These are phyloP conservation scores for Trichocladium antarcticum DNA, from an alignment of 495 filamentous ascomycete species.

Conservation along the genomic window DNA sequence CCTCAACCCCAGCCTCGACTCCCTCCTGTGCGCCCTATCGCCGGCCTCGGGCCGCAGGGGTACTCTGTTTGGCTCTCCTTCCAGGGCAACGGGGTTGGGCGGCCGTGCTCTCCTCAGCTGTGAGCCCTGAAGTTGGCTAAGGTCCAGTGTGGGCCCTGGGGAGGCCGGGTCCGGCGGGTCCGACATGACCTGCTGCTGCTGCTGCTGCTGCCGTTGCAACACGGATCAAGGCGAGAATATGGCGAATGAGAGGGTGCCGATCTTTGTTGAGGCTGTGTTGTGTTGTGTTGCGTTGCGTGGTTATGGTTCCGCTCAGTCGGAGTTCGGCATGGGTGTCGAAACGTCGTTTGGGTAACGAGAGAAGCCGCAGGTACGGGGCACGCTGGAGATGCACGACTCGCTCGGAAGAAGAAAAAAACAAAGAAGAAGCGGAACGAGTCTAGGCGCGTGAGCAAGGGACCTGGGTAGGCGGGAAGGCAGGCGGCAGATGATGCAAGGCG, in stretches of 20 bases:
- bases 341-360: background rate
- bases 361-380: too few relatives aligned
- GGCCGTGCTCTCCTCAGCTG: constrained; percentile 18
- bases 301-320: too few relatives aligned
- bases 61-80: constrained; percentile 13
- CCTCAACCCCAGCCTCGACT: constrained; percentile 41
- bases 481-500: constrained; percentile 14
- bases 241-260: background rate
- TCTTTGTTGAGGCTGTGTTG: background rate
- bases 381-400: background rate
- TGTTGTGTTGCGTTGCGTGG: too few relatives aligned
- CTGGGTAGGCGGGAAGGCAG: too few relatives aligned
- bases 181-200: too few relatives aligned
- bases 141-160: constrained; percentile 16
- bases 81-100: constrained; percentile 9
- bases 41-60: constrained; percentile 19
- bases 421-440: background rate
- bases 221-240: constrained; percentile 4
- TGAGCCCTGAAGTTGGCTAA: constrained; percentile 13
- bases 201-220: constrained; percentile 1
- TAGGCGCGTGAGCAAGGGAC: constrained; percentile 17
- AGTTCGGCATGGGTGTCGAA: background rate
- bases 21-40: constrained; percentile 29
- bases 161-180: constrained; percentile 13
- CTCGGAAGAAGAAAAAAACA: background rate